phyloP scores from a whole-genome alignment of 2,329 filamentous ascomycete genomes.

The Alternaria triticimaculans region DNA sequence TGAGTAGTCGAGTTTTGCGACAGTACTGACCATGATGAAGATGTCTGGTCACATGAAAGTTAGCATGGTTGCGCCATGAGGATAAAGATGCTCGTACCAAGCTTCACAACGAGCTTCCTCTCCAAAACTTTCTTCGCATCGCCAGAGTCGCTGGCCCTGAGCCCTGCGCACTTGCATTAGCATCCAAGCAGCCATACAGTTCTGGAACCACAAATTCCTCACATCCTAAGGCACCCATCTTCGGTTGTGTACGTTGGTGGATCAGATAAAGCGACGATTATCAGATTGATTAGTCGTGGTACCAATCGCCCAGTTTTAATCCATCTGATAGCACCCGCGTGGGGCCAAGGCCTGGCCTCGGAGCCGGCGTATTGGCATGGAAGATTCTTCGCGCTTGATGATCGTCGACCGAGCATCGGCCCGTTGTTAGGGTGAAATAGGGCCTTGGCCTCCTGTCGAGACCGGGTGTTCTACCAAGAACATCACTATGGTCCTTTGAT shows the following conservation, averaged over 20 bases:
- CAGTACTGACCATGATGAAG: slow-evolving; percentile 5
- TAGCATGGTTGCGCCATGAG: background rate
- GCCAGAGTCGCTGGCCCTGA: background rate
- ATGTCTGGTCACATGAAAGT: background rate
- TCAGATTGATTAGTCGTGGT: background rate
- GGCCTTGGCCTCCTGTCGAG: background rate
- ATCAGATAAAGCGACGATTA: slow-evolving; percentile 5
- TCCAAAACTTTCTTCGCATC: slow-evolving; percentile 1
- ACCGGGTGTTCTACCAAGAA: background rate
- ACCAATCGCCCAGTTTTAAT: background rate
- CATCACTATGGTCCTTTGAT: background rate
- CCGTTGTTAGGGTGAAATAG: background rate
- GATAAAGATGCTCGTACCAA: background rate
- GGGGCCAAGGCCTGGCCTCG: background rate
- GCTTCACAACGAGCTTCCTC: slow-evolving; percentile 10
- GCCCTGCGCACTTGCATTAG: background rate
- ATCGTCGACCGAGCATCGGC: slow-evolving; percentile 1
- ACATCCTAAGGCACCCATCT: slow-evolving; percentile 1
- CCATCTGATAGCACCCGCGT: background rate
- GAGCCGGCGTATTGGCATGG: background rate
- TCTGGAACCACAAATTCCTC: background rate
- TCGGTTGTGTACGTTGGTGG: background rate
- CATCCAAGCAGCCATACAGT: background rate
- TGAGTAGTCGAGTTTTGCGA: background rate
- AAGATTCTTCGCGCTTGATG: background rate